Conservation (phyloP, 768 basidiomycete species). For the Lyophyllum atratum region DNA sequence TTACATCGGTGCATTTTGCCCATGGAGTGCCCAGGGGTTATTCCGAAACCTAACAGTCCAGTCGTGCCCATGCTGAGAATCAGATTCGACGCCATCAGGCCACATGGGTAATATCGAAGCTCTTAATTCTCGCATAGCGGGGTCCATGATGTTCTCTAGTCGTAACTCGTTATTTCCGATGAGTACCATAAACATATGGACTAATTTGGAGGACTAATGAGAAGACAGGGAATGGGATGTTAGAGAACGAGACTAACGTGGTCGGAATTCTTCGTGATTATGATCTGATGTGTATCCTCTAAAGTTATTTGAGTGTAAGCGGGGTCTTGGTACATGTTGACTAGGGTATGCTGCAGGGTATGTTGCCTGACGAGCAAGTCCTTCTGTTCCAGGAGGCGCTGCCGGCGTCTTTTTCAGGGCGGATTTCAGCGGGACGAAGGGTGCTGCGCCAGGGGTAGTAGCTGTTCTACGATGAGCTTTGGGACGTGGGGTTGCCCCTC, state of each 20-base stretch:
- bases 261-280: conserved; percentile 25
- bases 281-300: conserved; percentile 11
- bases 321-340: conserved; percentile 9
- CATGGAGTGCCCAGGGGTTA: conserved; percentile 67
- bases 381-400: conserved; percentile 23
- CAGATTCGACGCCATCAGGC: conserved; percentile 62
- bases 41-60: conserved; percentile 68
- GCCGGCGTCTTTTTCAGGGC: conserved; percentile 53
- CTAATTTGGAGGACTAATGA: conserved; percentile 35
- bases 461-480: conserved; percentile 37
- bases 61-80: conserved; percentile 41
- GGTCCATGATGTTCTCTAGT: conserved; percentile 50
- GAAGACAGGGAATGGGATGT: background rate
- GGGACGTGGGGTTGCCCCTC: conserved; percentile 25
- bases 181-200: conserved; percentile 74
- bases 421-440: conserved; percentile 47
- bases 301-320: conserved; percentile 4
- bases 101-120: conserved; percentile 61
- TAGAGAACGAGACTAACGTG: conserved; percentile 28
- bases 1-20: conserved; percentile 56
- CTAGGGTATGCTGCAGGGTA: conserved; percentile 18
- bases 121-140: conserved; percentile 60
- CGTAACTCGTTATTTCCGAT: conserved; percentile 65
- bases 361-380: conserved; percentile 23
- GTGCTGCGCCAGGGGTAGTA: conserved; percentile 20